Conservation (phyloP, 345 rosid genomes). For the Salix udensis region DNA sequence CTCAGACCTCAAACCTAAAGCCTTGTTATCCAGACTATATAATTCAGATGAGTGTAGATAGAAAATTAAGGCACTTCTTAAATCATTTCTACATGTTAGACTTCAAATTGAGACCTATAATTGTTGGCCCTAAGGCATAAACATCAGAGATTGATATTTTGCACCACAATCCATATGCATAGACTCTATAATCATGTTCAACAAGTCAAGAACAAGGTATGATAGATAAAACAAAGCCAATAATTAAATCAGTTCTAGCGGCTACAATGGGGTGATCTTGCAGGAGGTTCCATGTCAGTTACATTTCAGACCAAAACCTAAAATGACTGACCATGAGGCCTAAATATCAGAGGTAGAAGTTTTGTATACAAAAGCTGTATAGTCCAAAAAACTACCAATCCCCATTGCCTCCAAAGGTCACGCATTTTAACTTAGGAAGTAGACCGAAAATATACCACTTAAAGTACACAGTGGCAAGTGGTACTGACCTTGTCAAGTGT, state of each 20-base stretch:
- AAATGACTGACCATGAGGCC: background rate
- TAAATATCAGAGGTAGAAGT: background rate
- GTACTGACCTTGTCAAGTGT: constrained; percentile 92
- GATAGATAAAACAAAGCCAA: background rate
- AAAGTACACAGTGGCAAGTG: background rate
- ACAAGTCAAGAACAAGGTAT: background rate
- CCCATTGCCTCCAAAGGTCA: too few species aligned
- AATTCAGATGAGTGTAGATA: background rate
- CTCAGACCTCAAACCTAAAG: background rate
- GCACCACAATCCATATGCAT: background rate
- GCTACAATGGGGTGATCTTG: background rate
- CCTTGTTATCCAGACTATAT: background rate
- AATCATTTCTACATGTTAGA: background rate
- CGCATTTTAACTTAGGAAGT: too few species aligned
- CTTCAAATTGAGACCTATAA: background rate
- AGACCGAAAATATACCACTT: too few species aligned
- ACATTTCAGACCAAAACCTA: background rate
- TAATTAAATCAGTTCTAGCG: too few species aligned
- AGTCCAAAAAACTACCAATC: background rate
- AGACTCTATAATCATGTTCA: background rate
- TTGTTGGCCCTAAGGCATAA: background rate
- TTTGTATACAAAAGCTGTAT: background rate
- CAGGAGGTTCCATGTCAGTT: background rate
- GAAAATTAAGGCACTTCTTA: background rate
- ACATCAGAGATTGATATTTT: background rate